These are phyloP conservation scores for Steccherinum ochraceum DNA, from an alignment of 768 basidiomycete genomes.

Conservation along the genomic window DNA sequence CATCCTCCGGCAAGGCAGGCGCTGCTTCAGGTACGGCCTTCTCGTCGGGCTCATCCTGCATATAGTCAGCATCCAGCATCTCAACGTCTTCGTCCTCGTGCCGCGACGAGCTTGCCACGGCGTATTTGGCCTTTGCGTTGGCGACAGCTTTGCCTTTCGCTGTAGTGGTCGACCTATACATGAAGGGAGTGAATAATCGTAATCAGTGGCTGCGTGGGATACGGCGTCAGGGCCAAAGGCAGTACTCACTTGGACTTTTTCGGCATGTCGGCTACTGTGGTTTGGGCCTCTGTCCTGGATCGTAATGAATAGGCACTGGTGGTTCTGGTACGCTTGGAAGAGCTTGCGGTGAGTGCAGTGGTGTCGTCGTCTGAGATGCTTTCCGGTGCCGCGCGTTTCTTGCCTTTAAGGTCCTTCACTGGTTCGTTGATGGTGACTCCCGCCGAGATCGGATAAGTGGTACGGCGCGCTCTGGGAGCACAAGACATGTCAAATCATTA, in stretches of 20 bases:
- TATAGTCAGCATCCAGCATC: conserved; percentile 64
- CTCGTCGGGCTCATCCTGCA: conserved; percentile 40
- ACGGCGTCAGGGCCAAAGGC: conserved; percentile 7
- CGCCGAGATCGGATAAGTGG: conserved; percentile 37
- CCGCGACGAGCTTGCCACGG: conserved; percentile 57
- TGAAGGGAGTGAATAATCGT: neutral
- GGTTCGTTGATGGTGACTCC: conserved; percentile 72
- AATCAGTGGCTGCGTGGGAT: conserved; percentile 11
- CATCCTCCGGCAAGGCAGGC: conserved; percentile 34
- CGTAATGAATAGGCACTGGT: conserved; percentile 56
- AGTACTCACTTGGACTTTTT: conserved; percentile 59
- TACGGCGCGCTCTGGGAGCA: conserved; percentile 60
- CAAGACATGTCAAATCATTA: too few relatives aligned
- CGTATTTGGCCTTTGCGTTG: conserved; percentile 28
- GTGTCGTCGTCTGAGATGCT: conserved; percentile 61
- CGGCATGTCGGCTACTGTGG: conserved; percentile 52
- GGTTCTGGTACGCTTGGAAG: conserved; percentile 57
- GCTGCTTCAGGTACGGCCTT: conserved; percentile 37
- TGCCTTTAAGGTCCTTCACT: conserved; percentile 72
- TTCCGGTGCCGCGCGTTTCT: conserved; percentile 86
- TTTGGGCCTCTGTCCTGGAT: conserved; percentile 42
- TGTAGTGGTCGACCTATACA: conserved; percentile 35
- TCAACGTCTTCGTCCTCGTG: conserved; percentile 68
- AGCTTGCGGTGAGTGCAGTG: conserved; percentile 29
- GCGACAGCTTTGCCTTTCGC: conserved; percentile 48